Conservation (phyloP, 768 basidiomycete species). For the Tricholoma flavovirens region DNA sequence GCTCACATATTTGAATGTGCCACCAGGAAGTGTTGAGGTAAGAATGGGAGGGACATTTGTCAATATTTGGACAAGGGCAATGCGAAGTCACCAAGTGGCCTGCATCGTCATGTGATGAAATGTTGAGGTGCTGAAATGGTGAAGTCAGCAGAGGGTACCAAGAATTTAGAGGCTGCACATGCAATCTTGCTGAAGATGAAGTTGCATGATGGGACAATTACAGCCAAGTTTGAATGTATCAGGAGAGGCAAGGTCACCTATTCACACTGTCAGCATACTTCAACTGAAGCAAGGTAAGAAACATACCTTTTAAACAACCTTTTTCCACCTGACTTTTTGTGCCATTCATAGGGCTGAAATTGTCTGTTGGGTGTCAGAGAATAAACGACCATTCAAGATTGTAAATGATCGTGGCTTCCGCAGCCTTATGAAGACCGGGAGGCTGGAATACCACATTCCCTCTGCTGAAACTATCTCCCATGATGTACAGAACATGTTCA, state of each 20-base stretch:
- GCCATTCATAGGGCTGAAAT: background rate
- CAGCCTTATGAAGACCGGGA: constrained; percentile 26
- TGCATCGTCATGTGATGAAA: background rate
- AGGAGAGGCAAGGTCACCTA: background rate
- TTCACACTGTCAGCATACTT: background rate
- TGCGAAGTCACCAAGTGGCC: background rate
- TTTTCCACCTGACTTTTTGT: background rate
- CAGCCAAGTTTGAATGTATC: background rate
- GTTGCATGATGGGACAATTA: background rate
- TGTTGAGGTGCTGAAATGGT: background rate
- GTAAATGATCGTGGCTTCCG: constrained; percentile 28
- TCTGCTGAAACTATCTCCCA: constrained; percentile 23
- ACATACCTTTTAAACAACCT: background rate
- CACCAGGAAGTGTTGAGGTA: background rate
- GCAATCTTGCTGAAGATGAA: background rate
- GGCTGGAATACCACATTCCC: constrained; percentile 27
- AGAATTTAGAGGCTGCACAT: background rate
- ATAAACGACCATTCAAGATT: too few species aligned
- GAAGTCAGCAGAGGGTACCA: background rate
- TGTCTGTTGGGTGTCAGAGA: constrained; percentile 28
- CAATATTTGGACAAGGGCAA: background rate
- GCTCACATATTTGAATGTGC: constrained; percentile 5
- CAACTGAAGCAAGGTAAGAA: background rate
- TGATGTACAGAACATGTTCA: constrained; percentile 27
- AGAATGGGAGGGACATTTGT: background rate